A percentile compares a stretch with the other conserved stretches of the same genome.
Evolutionary conservation across 345 rosid genomes (phyloP).

Genomic region (Populus alba): DNA sequence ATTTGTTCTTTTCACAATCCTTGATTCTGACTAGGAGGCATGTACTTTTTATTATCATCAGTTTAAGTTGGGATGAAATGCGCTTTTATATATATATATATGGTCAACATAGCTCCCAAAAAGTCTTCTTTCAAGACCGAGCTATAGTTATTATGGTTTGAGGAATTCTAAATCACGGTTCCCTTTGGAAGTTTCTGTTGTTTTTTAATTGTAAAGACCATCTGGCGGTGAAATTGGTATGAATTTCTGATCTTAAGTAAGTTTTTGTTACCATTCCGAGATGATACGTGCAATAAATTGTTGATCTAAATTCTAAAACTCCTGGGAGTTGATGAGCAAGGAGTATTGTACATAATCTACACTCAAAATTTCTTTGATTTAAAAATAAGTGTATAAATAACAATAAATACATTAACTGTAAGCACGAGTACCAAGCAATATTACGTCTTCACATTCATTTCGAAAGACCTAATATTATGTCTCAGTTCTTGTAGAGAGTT

Average conservation of each 20-base stretch:
- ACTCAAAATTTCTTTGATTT: no score
- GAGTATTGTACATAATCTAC: no score
- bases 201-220: neutral
- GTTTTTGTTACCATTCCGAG: neutral
- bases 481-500: no score
- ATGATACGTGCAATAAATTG: neutral
- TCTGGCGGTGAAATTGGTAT: neutral
- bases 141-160: neutral
- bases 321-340: no score
- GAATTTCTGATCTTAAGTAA: neutral
- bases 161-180: neutral
- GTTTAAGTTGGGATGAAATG: neutral
- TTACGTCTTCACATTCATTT: no score
- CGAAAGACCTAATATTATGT: no score
- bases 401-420: no score
- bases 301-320: neutral
- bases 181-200: neutral
- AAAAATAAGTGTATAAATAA: no score
- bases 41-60: neutral
- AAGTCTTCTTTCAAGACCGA: neutral
- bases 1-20: neutral
- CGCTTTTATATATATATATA: neutral
- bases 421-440: no score
- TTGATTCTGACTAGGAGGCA: neutral
- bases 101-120: slow-evolving; percentile 2